These are phyloP conservation scores for Gleditsia sinensis DNA, from an alignment of 306 rosid genomes.

Conservation along the genomic window DNA sequence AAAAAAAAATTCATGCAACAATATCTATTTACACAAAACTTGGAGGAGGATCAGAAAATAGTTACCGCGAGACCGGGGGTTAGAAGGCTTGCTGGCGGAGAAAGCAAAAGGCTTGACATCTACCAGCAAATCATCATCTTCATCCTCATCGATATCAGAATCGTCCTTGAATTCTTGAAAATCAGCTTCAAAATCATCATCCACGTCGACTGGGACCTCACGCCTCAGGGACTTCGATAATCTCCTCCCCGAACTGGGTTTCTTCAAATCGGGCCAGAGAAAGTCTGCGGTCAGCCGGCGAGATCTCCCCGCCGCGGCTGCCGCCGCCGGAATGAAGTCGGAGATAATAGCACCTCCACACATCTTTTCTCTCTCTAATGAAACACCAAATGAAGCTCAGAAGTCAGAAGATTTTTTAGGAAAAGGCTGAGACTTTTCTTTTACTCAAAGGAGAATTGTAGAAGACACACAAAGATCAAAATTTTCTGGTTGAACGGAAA, in stretches of 20 bases:
- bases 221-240: conserved; percentile 43
- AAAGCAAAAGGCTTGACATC: conserved; percentile 57
- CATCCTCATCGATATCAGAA: conserved; percentile 66
- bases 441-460: conserved; percentile 8
- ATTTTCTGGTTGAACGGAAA: conserved; percentile 20
- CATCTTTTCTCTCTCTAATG: conserved; percentile 48
- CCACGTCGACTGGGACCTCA: conserved; percentile 39
- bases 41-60: not conserved
- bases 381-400: too few relatives aligned
- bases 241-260: conserved; percentile 34
- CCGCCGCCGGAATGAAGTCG: conserved; percentile 67
- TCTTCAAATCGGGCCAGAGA: conserved; percentile 75
- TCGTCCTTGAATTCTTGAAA: conserved; percentile 86
- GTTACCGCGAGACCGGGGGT: conserved; percentile 52
- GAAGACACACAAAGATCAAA: not conserved
- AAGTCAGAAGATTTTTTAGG: not conserved
- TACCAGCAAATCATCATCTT: conserved; percentile 41
- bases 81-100: conserved; percentile 38
- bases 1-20: not conserved
- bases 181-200: conserved; percentile 87
- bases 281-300: conserved; percentile 62
- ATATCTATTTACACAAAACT: not conserved
- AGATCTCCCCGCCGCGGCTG: conserved; percentile 19
- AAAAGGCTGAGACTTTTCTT: conserved; percentile 26
- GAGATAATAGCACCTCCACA: conserved; percentile 99